Evolutionary conservation across 331 rosid species (phyloP), one percentile per base, ranked within the genome.

Genomic region (Rosa hybrid): DNA sequence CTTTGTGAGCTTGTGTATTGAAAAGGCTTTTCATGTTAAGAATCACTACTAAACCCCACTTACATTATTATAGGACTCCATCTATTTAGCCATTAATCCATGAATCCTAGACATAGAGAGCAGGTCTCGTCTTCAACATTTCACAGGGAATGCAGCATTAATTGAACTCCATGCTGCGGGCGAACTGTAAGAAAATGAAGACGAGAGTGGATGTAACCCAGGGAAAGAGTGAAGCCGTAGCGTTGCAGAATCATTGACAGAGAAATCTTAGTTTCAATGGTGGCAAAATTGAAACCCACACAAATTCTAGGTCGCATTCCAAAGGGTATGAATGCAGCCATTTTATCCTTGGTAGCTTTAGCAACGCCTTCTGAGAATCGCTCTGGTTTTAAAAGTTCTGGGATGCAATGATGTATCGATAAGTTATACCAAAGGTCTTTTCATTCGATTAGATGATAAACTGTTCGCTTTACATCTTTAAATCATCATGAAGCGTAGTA

Each of bases 301-400:
- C 85, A 81, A 2, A 1, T 38, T 39, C 85, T 27, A 20, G 81
- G 81, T 30, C 85, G 78, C 74, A 81, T 45, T 27, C 81, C 85
- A 39, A 81, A 81, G 10, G 85, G 85, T 1, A 82, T 34, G 59
- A 44, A 82, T 38, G 85, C 81, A 8, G 50, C 77, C 2, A 59
- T 12, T 78, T 70, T 82, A 38, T 59, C 34, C 0, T 62, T 63
- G 2, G 79, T 75, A 41, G 81, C 81, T 64, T 70, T 63, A 7
- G 72, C 75, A 20, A 75, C 42, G 1, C 84, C 88, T 44, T 79
- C 67, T 0, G 81, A 57, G 68, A 81, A 85, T 68, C 83, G 50
- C 54, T 86, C 84, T 17, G 86, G 89, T 23, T 80, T 82, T 27
- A 27, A 27, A 45, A 7, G 2, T 45, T 8, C 8, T 34, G 0